These are phyloP conservation scores for Neurospora terricola DNA, from an alignment of 495 filamentous ascomycete genomes.

Conservation along the genomic window DNA sequence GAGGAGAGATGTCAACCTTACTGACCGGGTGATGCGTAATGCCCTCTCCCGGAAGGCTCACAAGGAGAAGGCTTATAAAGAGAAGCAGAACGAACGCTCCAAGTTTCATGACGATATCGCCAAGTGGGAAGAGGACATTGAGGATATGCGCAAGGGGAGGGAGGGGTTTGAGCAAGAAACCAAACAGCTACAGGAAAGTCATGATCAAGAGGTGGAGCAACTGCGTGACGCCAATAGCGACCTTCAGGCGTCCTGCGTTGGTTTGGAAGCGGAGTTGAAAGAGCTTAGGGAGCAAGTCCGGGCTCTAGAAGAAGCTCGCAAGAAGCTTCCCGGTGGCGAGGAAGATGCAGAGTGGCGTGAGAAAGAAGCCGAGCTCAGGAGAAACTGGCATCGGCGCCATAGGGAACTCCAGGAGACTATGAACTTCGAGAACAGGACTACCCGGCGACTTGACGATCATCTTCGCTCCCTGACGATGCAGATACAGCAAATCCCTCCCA, in stretches of 20 bases:
- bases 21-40: slow-evolving; percentile 75
- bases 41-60: slow-evolving; percentile 70
- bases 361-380: slow-evolving; percentile 30
- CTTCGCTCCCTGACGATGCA: slow-evolving; percentile 22
- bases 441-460: slow-evolving; percentile 31
- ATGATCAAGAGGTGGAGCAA: slow-evolving; percentile 25
- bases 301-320: slow-evolving; percentile 45
- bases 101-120: slow-evolving; percentile 45
- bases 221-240: slow-evolving; percentile 19
- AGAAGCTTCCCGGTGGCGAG: slow-evolving; percentile 40
- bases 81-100: slow-evolving; percentile 56
- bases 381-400: slow-evolving; percentile 35
- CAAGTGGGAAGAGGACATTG: slow-evolving; percentile 47
- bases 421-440: slow-evolving; percentile 22
- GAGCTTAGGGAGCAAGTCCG: slow-evolving; percentile 39
- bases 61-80: slow-evolving; percentile 69
- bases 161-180: slow-evolving; percentile 32
- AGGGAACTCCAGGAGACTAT: slow-evolving; percentile 35
- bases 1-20: slow-evolving; percentile 65
- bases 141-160: slow-evolving; percentile 33
- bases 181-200: slow-evolving; percentile 33
- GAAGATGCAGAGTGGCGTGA: slow-evolving; percentile 45
- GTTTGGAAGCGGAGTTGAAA: slow-evolving; percentile 37
- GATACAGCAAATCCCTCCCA: slow-evolving; percentile 24
- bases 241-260: slow-evolving; percentile 24